Base-by-base conservation (phyloP, 2,329 filamentous ascomycete genomes). In the Aspergillus fischeri region DNA sequence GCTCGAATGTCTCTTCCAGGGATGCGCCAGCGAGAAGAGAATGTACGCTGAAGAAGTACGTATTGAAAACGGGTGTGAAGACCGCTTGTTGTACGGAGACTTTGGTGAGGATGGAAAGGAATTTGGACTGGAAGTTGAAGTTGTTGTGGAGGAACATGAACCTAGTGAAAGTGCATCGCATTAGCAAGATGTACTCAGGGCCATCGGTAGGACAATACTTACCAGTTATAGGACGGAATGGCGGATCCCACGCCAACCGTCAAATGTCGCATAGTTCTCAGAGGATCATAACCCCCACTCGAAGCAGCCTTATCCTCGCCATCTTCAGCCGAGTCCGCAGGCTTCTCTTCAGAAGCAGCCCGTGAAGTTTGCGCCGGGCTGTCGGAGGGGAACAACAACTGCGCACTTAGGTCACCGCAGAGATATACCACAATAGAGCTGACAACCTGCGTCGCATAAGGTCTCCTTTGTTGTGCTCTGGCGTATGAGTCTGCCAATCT, bases 201-300 rank as follows among this genome's bases (percentile, higher is more conserved):
- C 24, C 8, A 47, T 10, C 11, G 9, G 27, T 11, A 35, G n/a
- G 29, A 49, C n/a, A 20, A 9, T 38, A 11, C 81, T 61, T 80
- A 95, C 92, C 92, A 96, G 66, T 85, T 84, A 71, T 92, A 96
- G 49, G 83, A 84, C 0, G 92, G 92, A 57, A 96, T 90, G 20
- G 88, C 86, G 10, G 83, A 84, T 50, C 88, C 76, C 1, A 83
- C 85, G 3, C 91, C 91, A 56, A 96, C 93, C 3, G 86, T 70
- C 67, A 96, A 74, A 56, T 90, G 87, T 53, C 92, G 81, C 55
- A 83, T 70, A 0, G 91, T 93, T 48, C 91, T 81, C 56, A 78
- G 75, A 3, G 86, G 82, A 69, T 91, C 87, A 69, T 94, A 92
- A 45, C 67, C 72, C 62, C 81, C 65, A 25, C 65, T 57, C n/a